Conservation (phyloP, 2,329 filamentous ascomycete species). For the Paraphoma sp. region DNA sequence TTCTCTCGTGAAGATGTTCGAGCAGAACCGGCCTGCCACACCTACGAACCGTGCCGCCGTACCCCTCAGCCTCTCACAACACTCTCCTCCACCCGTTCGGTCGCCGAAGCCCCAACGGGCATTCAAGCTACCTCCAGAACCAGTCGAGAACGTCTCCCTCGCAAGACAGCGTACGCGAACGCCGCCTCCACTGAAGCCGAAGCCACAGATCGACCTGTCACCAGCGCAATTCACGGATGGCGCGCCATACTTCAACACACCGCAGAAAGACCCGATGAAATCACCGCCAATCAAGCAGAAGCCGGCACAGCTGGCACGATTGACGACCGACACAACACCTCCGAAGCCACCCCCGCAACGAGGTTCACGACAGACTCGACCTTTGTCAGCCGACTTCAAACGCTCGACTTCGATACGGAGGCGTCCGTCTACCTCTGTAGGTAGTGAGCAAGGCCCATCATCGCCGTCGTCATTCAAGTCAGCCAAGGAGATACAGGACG, state of each 20-base stretch:
- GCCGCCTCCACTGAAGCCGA: slow-evolving; percentile 37
- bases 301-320: slow-evolving; percentile 25
- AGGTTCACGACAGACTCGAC: slow-evolving; percentile 22
- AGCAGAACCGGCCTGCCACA: slow-evolving; percentile 54
- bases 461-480: slow-evolving; percentile 45
- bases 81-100: slow-evolving; percentile 42
- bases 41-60: slow-evolving; percentile 18
- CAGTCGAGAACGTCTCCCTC: slow-evolving; percentile 22
- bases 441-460: slow-evolving; percentile 32
- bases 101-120: slow-evolving; percentile 52
- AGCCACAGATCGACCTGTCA: slow-evolving; percentile 34
- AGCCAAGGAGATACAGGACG: slow-evolving; percentile 42
- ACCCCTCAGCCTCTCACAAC: slow-evolving; percentile 27
- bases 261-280: slow-evolving; percentile 31
- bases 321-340: slow-evolving; percentile 22
- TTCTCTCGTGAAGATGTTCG: slow-evolving; percentile 73
- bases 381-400: slow-evolving; percentile 31
- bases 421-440: slow-evolving; percentile 33
- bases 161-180: slow-evolving; percentile 27
- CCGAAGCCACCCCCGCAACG: slow-evolving; percentile 25
- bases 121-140: slow-evolving; percentile 39
- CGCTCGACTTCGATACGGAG: slow-evolving; percentile 23
- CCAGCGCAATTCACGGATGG: slow-evolving; percentile 22
- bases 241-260: slow-evolving; percentile 18
- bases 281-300: slow-evolving; percentile 35